Base-by-base conservation (phyloP, 75 land plant species). In the Sequoiadendron giganteum region DNA sequence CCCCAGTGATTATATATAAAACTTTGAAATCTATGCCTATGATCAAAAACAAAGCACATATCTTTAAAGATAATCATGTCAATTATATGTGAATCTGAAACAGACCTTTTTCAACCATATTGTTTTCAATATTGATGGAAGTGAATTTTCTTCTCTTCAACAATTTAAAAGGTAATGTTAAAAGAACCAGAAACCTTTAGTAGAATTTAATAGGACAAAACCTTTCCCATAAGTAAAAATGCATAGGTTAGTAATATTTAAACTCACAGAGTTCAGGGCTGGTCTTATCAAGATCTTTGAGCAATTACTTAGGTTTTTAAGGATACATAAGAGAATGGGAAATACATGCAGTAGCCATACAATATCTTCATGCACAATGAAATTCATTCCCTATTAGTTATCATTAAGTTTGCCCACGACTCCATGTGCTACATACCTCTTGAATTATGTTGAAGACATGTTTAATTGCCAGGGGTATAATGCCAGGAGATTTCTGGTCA, bases 371-470 rank as follows among this genome's bases (percentile, higher is more conserved):
- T n/a, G 19, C n/a, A 82, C 34, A 28, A 82, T 28, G 34, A 10
- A 82, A 6, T 13, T 32, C 52, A 82, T 47, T 82, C 52, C 48
- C 14, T 47, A 82, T 47, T 25, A 49, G 32, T 3, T 47, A 85
- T 25, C 2, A 42, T 77, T 36, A 75, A 21, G 86, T 85, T 19
- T 43, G 28, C 70, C 18, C 4, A 42, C 38, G n/a, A n/a, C n/a
- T n/a, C n/a, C n/a, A n/a, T n/a, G 55, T 21, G 55, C 45, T 40
- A 86, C 32, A n/a, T 89, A 98, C 99, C 94, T 98, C 99, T 89
- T 97, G 99, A 58, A 98, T 98, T 16, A 97, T 98, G 76, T 96
- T 95, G 89, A 98, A 98, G 78, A 95, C 99, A 91, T 98, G 99
- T 86, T 98, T 95, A 39, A 98, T 95, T 85, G 99, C 99, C 91